phyloP scores from a whole-genome alignment of 2,329 filamentous ascomycete genomes.

The Sporothrix inflata region DNA sequence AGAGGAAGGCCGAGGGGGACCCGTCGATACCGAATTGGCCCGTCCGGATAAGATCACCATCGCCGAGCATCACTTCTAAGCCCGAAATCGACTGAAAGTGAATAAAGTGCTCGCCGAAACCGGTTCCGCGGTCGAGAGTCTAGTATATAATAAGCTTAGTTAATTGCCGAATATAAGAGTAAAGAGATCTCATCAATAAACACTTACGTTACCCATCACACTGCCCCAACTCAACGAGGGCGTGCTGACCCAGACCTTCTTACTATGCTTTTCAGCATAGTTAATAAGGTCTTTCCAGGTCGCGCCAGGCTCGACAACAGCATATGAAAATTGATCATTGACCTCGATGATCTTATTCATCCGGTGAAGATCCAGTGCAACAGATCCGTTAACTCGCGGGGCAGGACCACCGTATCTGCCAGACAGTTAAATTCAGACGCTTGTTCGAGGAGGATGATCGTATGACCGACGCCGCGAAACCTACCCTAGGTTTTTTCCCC shows the following conservation, averaged over 20 bases:
- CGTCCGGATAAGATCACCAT: constrained; percentile 38
- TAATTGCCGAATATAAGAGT: not conserved
- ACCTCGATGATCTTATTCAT: constrained; percentile 50
- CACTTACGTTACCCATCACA: constrained; percentile 51
- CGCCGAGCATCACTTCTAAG: constrained; percentile 41
- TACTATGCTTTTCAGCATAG: constrained; percentile 44
- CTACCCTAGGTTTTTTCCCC: constrained; percentile 49
- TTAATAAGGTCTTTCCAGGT: constrained; percentile 49
- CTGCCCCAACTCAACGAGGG: constrained; percentile 50
- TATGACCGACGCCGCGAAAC: not conserved
- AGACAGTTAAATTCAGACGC: too few species aligned
- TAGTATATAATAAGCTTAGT: constrained; percentile 24
- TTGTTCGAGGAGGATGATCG: too few species aligned
- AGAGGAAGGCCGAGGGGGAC: constrained; percentile 1
- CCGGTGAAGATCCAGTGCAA: constrained; percentile 51
- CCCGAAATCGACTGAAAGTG: constrained; percentile 45
- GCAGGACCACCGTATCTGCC: constrained; percentile 53
- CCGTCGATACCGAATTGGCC: constrained; percentile 10
- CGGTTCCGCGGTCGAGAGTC: constrained; percentile 47
- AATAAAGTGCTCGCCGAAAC: constrained; percentile 45
- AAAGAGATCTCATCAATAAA: too few species aligned
- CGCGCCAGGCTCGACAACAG: constrained; percentile 51
- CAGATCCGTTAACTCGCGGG: constrained; percentile 49
- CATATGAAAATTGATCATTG: constrained; percentile 47
- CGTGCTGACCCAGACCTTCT: constrained; percentile 47